These are phyloP conservation scores for Corchorus capsularis DNA, from an alignment of 345 rosid species.

Conservation along the genomic window DNA sequence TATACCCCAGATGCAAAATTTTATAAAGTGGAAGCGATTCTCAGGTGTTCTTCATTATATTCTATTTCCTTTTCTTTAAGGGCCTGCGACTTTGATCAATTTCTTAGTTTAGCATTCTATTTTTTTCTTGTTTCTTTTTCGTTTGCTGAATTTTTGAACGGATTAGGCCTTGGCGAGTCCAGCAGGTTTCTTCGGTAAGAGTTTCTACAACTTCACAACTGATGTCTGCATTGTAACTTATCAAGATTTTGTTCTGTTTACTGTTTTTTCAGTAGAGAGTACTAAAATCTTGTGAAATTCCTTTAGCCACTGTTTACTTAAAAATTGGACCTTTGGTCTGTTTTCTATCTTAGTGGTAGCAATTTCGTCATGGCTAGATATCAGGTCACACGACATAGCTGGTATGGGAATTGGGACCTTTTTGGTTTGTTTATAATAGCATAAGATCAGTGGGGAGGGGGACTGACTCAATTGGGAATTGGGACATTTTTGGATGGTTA, in stretches of 20 bases:
- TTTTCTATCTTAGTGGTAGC: background rate
- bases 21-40: slow-evolving; percentile 87
- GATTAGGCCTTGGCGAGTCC: slow-evolving; percentile 80
- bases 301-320: background rate
- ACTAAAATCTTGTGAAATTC: background rate
- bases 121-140: background rate
- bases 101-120: slow-evolving; percentile 8
- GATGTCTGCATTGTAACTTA: background rate
- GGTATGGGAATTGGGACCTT: too few species aligned
- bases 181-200: slow-evolving; percentile 84
- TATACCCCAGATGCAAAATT: slow-evolving; percentile 72
- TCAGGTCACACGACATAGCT: too few species aligned
- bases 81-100: background rate
- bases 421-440: background rate
- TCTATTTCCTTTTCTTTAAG: background rate
- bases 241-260: background rate
- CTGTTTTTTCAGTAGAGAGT: background rate
- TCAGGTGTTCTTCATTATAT: slow-evolving; percentile 46
- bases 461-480: background rate
- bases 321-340: background rate
- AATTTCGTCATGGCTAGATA: too few species aligned
- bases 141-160: slow-evolving; percentile 32
- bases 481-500: background rate
- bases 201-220: slow-evolving; percentile 1
- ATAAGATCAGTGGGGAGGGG: background rate